phyloP scores from a whole-genome alignment of 2,329 filamentous ascomycete species.

The Calonectria pseudoturangicola region DNA sequence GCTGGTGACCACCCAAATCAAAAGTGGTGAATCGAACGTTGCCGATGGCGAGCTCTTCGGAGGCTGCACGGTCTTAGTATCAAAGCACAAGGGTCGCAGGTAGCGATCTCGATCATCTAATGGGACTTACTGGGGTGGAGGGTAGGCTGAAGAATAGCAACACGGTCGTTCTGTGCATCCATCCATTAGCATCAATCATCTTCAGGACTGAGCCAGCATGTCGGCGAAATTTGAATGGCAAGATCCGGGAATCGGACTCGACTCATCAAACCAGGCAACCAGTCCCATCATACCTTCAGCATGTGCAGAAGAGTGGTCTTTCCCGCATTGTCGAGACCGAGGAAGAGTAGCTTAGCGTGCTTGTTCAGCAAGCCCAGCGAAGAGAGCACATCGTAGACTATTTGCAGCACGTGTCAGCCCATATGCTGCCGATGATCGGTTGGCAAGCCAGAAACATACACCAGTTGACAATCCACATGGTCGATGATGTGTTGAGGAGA shows the following conservation, averaged over 20 bases:
- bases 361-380: constrained; percentile 94
- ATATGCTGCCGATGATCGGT: constrained; percentile 39
- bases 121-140: constrained; percentile 87
- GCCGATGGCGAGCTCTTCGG: constrained; percentile 93
- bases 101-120: constrained; percentile 12
- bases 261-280: constrained; percentile 17
- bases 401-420: constrained; percentile 59
- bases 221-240: constrained; percentile 10
- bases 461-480: constrained; percentile 97
- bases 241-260: constrained; percentile 27
- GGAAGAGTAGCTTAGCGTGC: constrained; percentile 95
- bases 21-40: constrained; percentile 97
- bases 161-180: constrained; percentile 85
- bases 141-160: constrained; percentile 92
- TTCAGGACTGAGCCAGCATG: constrained; percentile 19
- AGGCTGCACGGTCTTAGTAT: constrained; percentile 72
- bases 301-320: constrained; percentile 96
- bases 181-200: constrained; percentile 50
- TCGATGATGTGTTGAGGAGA: constrained; percentile 57
- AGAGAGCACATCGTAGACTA: constrained; percentile 91
- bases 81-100: background rate
- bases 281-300: constrained; percentile 82
- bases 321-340: constrained; percentile 94
- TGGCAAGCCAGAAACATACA: constrained; percentile 75
- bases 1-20: constrained; percentile 94